phyloP scores from a whole-genome alignment of 345 rosid species.

The Ceriops tagal region DNA sequence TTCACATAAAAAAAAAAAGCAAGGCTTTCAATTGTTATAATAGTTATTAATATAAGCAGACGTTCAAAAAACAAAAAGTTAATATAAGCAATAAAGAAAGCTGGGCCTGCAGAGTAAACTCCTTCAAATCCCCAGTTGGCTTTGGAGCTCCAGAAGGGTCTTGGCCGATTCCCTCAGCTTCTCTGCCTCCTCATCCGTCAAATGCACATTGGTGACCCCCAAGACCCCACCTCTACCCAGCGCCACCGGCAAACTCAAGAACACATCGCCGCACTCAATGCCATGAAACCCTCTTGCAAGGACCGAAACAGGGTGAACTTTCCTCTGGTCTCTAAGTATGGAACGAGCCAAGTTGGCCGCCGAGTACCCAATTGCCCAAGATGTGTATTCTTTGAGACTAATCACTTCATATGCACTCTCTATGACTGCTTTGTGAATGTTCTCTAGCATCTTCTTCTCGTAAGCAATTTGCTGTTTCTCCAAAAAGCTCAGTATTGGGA shows the following conservation, averaged over 20 bases:
- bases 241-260: constrained; percentile 81
- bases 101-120: too few species aligned
- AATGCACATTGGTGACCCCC: constrained; percentile 74
- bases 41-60: too few species aligned
- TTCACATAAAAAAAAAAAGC: too few species aligned
- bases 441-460: constrained; percentile 73
- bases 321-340: constrained; percentile 78
- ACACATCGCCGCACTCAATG: constrained; percentile 60
- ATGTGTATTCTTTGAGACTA: constrained; percentile 84
- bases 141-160: constrained; percentile 62
- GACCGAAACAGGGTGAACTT: constrained; percentile 83
- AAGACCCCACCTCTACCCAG: constrained; percentile 71
- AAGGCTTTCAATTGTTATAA: too few species aligned
- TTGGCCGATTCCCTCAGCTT: constrained; percentile 63
- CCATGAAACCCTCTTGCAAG: constrained; percentile 86
- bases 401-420: constrained; percentile 83
- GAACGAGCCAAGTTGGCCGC: constrained; percentile 73
- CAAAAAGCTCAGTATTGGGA: constrained; percentile 75
- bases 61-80: too few species aligned
- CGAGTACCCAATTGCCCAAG: constrained; percentile 97
- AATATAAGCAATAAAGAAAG: too few species aligned
- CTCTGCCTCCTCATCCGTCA: constrained; percentile 60
- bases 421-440: constrained; percentile 62
- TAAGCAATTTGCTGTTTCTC: constrained; percentile 65
- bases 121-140: constrained; percentile 54